phyloP scores from a whole-genome alignment of 345 rosid genomes.

The Populus alba region DNA sequence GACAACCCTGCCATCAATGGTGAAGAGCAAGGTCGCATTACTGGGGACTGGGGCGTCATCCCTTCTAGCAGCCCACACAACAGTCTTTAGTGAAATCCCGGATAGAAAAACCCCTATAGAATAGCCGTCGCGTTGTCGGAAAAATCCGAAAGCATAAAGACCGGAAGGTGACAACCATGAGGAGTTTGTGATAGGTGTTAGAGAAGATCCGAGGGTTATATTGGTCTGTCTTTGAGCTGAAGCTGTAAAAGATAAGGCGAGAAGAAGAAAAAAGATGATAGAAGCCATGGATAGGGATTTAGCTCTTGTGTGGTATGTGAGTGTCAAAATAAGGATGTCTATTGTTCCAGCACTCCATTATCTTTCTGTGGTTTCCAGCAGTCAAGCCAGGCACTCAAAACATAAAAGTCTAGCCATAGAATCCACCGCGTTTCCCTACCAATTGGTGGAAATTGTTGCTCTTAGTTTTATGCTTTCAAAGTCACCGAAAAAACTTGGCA shows the following conservation, averaged over 20 bases:
- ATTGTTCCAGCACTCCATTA: background rate
- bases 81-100: constrained; percentile 5
- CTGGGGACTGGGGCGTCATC: constrained; percentile 10
- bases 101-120: constrained; percentile 29
- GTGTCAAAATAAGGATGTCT: too few relatives aligned
- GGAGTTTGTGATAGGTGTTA: constrained; percentile 9
- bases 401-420: too few relatives aligned
- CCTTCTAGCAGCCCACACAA: constrained; percentile 19
- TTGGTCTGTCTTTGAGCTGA: constrained; percentile 21
- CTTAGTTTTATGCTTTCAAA: background rate
- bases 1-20: background rate
- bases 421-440: too few relatives aligned
- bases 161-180: constrained; percentile 41
- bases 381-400: too few relatives aligned
- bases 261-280: background rate
- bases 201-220: constrained; percentile 20
- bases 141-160: constrained; percentile 36
- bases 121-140: constrained; percentile 20
- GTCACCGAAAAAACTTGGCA: background rate
- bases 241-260: background rate
- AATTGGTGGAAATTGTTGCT: too few relatives aligned
- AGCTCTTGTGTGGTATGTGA: background rate
- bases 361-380: background rate
- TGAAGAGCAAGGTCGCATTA: constrained; percentile 11
- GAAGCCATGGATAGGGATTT: constrained; percentile 1